Base-by-base conservation (phyloP, 495 filamentous ascomycete species). In the Xylaria sp. region DNA sequence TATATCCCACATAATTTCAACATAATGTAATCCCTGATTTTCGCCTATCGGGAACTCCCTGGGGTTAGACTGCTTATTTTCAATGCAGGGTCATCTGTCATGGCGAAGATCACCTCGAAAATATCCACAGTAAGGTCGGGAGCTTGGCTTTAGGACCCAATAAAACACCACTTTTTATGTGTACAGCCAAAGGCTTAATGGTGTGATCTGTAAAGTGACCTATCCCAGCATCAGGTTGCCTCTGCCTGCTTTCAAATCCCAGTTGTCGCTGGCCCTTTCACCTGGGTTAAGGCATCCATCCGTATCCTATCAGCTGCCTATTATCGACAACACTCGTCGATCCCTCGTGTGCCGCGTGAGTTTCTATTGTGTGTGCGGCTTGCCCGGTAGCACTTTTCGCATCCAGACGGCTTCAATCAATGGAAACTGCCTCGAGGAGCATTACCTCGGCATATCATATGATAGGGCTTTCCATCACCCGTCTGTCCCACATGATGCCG, bases 241-340 rank as follows among this genome's bases (percentile, higher is more conserved):
- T 40, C 11, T 40, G 50, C 44, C 43, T n/a, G 24, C 12, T 24
- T 8, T 35, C 9, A 52, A 26, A 40, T 37, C 43, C 43, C 7
- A 31, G 41, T 24, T 48, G 15, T 65, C 8, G 43, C 29, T 53
- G 7, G 46, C 31, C 19, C 12, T 52, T 17, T n/a, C 19, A 5
- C 33, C 63, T 21, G n/a, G 21, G n/a, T 41, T 15, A 55, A 67
- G 52, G 19, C 31, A 29, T 31, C 19, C 21, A 8, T 66, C 4
- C 4, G 8, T 37, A 21, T 52, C 19, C 17, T 24, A 29, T 29
- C 35, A 67, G 48, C 64, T 67, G 64, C 64, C 64, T 43, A 33
- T 67, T 67, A 35, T 67, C 48, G 64, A 67, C 35, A 55, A 55
- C n/a, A 43, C 1, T 55, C 48, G 64, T 41, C 64, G 64, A 67